Conservation (phyloP, 257 asterid species). For the Solanum lycopersicoides region DNA sequence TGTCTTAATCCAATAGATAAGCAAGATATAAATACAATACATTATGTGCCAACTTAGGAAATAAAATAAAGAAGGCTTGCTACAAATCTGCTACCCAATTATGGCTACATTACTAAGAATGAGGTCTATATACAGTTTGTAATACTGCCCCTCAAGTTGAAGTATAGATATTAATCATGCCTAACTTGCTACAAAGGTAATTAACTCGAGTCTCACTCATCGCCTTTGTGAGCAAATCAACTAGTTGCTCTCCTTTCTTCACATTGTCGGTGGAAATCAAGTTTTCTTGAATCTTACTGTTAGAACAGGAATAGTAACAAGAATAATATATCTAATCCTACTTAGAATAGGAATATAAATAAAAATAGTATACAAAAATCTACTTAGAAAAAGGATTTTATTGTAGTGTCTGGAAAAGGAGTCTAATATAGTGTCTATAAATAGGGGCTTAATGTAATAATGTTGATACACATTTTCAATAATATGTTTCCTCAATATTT, state of each 20-base stretch:
- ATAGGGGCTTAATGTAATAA: not conserved
- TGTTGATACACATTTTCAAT: not conserved
- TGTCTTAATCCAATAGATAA: not conserved
- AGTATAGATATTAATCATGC: not conserved
- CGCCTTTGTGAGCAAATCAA: not conserved
- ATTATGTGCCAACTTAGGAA: not conserved
- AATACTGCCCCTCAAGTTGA: not conserved
- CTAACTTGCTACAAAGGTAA: not conserved
- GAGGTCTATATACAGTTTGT: not conserved
- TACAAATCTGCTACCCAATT: not conserved
- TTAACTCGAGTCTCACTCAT: not conserved
- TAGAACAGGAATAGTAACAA: not conserved
- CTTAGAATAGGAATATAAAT: not conserved
- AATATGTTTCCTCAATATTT: not conserved
- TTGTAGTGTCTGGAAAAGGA: not conserved
- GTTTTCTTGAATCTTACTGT: not conserved
- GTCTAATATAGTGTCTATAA: not conserved
- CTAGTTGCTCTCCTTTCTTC: not conserved
- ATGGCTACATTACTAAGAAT: not conserved
- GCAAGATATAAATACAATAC: not conserved
- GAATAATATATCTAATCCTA: no score
- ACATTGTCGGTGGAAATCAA: not conserved
- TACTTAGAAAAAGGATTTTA: not conserved
- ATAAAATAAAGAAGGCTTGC: not conserved
- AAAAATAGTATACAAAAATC: not conserved